Evolutionary conservation across 352 stramenopile species (phyloP).

Genomic region (Phytophthora idaei): DNA sequence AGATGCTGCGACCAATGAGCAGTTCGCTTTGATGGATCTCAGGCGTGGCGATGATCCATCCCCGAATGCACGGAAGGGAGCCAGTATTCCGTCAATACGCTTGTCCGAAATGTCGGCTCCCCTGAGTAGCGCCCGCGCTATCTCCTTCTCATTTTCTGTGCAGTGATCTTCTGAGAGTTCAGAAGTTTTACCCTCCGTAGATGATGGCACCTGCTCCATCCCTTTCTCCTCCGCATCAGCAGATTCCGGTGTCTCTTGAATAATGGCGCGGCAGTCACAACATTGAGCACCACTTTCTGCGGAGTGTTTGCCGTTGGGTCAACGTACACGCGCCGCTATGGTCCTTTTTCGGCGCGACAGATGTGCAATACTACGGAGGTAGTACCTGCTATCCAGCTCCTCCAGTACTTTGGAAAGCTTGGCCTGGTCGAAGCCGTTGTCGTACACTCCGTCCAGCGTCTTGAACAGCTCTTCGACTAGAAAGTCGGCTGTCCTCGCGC

Average conservation of each 20-base stretch:
- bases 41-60: not conserved
- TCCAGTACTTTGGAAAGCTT: not conserved
- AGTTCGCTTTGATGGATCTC: not conserved
- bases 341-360: not conserved
- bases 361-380: not conserved
- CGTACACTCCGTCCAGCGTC: not conserved
- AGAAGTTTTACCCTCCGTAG: not conserved
- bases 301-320: not conserved
- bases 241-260: not conserved
- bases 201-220: not conserved
- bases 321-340: not conserved
- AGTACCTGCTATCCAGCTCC: not conserved
- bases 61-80: not conserved
- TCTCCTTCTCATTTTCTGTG: not conserved
- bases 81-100: not conserved
- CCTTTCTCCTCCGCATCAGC: too few species aligned
- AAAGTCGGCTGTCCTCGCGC: not conserved
- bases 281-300: not conserved
- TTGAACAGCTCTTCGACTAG: not conserved
- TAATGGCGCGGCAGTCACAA: not conserved
- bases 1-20: not conserved
- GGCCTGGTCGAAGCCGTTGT: not conserved
- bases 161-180: not conserved
- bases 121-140: not conserved
- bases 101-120: not conserved